Percentiles rank a stretch among this genome's conserved stretches.
These are phyloP conservation scores for Xylaria telfairii DNA, from an alignment of 495 filamentous ascomycete genomes.

Conservation along the genomic window DNA sequence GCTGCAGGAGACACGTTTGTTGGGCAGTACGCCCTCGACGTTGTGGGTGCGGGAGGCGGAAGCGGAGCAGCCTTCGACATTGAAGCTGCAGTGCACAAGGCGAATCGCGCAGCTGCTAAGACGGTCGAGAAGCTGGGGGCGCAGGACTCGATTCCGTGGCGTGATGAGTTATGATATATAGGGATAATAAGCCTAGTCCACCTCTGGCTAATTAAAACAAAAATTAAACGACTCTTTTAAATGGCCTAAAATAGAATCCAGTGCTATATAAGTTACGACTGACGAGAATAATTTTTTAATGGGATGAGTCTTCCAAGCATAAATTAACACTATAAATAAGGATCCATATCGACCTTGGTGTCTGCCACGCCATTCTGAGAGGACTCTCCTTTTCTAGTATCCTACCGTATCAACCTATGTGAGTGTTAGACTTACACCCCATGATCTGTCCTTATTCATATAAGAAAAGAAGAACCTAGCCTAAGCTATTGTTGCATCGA, in stretches of 20 bases:
- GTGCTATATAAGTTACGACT: not conserved
- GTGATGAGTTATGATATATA: conserved; percentile 66
- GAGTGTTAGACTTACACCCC: not conserved
- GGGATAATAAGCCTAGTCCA: not conserved
- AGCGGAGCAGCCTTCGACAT: conserved; percentile 48
- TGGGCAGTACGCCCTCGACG: conserved; percentile 79
- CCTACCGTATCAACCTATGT: not conserved
- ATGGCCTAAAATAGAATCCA: not conserved
- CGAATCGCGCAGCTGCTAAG: conserved; percentile 75
- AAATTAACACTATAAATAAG: not conserved
- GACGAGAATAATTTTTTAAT: too few species aligned
- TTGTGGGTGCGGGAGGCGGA: conserved; percentile 40
- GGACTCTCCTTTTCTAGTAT: not conserved
- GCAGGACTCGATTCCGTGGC: conserved; percentile 89
- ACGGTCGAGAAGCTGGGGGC: conserved; percentile 81
- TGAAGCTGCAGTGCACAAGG: conserved; percentile 66
- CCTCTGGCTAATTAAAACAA: not conserved
- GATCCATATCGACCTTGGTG: not conserved
- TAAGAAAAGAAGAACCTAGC: not conserved
- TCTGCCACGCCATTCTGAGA: not conserved
- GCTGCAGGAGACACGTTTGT: conserved; percentile 96
- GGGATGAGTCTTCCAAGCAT: not conserved
- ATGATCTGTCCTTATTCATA: not conserved
- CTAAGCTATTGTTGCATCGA: not conserved
- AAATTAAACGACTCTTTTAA: not conserved